These are phyloP conservation scores for Paramecium biaurelia DNA, from an alignment of 73 alveolate genomes.

Conservation along the genomic window DNA sequence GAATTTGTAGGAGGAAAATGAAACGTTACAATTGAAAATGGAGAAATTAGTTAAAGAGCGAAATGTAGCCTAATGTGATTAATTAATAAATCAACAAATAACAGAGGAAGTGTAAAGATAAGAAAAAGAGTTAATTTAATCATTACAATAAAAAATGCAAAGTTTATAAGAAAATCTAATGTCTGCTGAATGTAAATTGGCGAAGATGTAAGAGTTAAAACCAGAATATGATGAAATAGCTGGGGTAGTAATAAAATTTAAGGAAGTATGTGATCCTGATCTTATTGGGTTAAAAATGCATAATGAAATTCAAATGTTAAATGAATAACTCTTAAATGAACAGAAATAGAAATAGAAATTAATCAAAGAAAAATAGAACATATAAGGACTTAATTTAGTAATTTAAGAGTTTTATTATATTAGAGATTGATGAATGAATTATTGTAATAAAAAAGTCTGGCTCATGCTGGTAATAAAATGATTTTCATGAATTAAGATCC, in stretches of 20 bases:
- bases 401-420: not conserved
- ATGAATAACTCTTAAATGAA: not conserved
- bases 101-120: constrained; percentile 35
- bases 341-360: not conserved
- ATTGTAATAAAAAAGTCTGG: not conserved
- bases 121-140: not conserved
- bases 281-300: not conserved
- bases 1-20: constrained; percentile 28
- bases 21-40: not conserved
- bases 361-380: not conserved
- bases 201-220: constrained; percentile 8
- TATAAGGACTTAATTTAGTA: constrained; percentile 37
- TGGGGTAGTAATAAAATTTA: constrained; percentile 24
- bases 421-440: constrained; percentile 1
- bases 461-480: constrained; percentile 37
- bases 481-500: not conserved
- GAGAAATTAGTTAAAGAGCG: constrained; percentile 20
- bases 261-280: constrained; percentile 40
- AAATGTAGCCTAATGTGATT: constrained; percentile 1
- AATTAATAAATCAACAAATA: not conserved
- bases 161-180: not conserved
- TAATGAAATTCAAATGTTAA: constrained; percentile 35
- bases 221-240: constrained; percentile 54
- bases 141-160: not conserved
- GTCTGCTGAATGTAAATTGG: not conserved